Evolutionary conservation across 805 yeast species (phyloP).

Genomic region (Hanseniaspora nectarophila): DNA sequence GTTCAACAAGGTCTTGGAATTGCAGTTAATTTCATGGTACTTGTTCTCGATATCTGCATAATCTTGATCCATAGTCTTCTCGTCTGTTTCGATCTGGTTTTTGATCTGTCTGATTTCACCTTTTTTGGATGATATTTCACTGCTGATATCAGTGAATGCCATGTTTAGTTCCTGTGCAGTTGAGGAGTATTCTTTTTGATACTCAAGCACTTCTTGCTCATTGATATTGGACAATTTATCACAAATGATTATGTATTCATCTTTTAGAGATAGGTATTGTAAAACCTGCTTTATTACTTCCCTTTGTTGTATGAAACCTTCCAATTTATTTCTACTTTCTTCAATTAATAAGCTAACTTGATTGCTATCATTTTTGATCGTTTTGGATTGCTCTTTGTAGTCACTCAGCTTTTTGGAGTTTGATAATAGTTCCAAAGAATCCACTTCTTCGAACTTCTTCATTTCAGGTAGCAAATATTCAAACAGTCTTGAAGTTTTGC

Average conservation of each 20-base stretch:
- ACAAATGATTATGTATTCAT: conserved; percentile 43
- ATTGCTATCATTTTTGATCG: background rate
- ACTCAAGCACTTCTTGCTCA: conserved; percentile 45
- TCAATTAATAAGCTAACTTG: background rate
- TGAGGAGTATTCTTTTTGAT: conserved; percentile 49
- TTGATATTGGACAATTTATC: conserved; percentile 38
- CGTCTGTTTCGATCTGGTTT: conserved; percentile 45
- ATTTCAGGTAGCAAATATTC: conserved; percentile 16
- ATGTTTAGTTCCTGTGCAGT: conserved; percentile 41
- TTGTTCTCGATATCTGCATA: conserved; percentile 52
- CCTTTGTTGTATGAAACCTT: conserved; percentile 34
- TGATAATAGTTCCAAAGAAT: conserved; percentile 18
- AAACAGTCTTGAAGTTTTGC: conserved; percentile 2
- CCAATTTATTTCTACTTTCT: background rate
- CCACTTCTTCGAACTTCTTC: conserved; percentile 16
- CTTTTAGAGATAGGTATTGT: conserved; percentile 35
- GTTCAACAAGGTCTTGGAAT: conserved; percentile 5
- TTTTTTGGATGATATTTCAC: conserved; percentile 57
- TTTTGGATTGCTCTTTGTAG: background rate
- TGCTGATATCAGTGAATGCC: conserved; percentile 42
- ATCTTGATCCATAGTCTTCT: conserved; percentile 47
- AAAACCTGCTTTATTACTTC: conserved; percentile 28
- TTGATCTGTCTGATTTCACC: conserved; percentile 82
- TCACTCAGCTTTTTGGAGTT: conserved; percentile 21
- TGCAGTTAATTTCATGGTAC: conserved; percentile 22